These are phyloP conservation scores for Paramecium biaurelia DNA, from an alignment of 73 alveolate species.

Conservation along the genomic window DNA sequence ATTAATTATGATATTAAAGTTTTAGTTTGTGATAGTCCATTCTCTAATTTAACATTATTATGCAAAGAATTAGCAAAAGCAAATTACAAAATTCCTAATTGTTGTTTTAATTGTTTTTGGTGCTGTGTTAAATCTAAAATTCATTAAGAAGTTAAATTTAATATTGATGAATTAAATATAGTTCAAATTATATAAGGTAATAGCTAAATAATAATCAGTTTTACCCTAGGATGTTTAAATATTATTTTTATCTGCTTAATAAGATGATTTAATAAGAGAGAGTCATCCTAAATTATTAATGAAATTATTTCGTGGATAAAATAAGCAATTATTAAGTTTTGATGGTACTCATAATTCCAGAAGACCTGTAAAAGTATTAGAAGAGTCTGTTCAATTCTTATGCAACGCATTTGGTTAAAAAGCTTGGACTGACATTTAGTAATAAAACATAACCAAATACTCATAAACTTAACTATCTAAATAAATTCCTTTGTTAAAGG, in stretches of 20 bases:
- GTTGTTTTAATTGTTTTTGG: slow-evolving; percentile 54
- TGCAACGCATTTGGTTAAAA: not conserved
- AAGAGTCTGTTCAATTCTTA: slow-evolving; percentile 11
- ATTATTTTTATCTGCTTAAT: not conserved
- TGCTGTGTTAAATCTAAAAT: slow-evolving; percentile 14
- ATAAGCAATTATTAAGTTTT: not conserved
- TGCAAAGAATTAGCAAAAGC: not conserved
- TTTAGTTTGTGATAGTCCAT: slow-evolving; percentile 48
- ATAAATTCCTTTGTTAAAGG: not conserved
- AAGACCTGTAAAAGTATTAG: slow-evolving; percentile 1
- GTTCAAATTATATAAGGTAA: not conserved
- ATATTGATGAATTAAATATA: not conserved
- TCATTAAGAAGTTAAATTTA: not conserved
- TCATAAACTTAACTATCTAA: not conserved
- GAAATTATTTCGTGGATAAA: not conserved
- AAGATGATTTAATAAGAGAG: not conserved
- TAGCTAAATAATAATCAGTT: not conserved
- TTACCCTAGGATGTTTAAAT: not conserved
- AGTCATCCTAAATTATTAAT: slow-evolving; percentile 6
- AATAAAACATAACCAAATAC: not conserved
- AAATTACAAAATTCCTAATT: not conserved
- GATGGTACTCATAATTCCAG: slow-evolving; percentile 33
- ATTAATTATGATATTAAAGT: not conserved
- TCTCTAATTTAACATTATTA: slow-evolving; percentile 12
- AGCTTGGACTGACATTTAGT: not conserved